Percentiles rank a stretch among this genome's conserved stretches.
These are phyloP conservation scores for Apiospora rasikravindrae DNA, from an alignment of 2,329 filamentous ascomycete genomes.

Conservation along the genomic window DNA sequence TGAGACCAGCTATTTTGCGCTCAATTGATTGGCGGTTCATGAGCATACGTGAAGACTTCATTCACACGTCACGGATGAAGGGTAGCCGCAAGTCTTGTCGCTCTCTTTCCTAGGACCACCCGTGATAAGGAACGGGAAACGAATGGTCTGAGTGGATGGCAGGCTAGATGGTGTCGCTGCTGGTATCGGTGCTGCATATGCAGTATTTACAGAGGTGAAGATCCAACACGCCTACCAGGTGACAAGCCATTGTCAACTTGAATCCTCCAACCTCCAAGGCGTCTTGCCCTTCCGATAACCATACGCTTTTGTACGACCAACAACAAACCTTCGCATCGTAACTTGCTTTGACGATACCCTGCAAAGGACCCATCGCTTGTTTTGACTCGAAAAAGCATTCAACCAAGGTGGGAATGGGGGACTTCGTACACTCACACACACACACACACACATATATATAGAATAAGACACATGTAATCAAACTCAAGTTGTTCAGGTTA, in stretches of 20 bases:
- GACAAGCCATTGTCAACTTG: neutral
- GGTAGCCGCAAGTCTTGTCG: neutral
- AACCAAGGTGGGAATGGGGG: neutral
- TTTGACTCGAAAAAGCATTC: neutral
- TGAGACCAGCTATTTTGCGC: neutral
- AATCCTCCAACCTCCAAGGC: neutral
- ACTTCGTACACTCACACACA: too few relatives aligned
- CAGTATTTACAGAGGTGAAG: neutral
- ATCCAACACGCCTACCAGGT: neutral
- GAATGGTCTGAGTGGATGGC: neutral
- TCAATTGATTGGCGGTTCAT: neutral
- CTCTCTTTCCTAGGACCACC: neutral
- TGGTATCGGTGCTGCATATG: neutral
- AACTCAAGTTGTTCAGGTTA: constrained; percentile 59
- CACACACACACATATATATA: too few relatives aligned
- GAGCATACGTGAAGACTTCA: neutral
- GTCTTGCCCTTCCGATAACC: neutral
- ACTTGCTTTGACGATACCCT: neutral
- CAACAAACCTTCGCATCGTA: neutral
- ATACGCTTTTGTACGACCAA: neutral
- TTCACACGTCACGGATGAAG: neutral
- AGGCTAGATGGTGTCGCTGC: neutral
- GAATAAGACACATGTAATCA: constrained; percentile 47
- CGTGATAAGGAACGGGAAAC: neutral
- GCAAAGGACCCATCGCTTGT: neutral